These are phyloP conservation scores for Sphagnum tenellum DNA, from an alignment of 225 moss, liverwort and hornwort species.

Conservation along the genomic window DNA sequence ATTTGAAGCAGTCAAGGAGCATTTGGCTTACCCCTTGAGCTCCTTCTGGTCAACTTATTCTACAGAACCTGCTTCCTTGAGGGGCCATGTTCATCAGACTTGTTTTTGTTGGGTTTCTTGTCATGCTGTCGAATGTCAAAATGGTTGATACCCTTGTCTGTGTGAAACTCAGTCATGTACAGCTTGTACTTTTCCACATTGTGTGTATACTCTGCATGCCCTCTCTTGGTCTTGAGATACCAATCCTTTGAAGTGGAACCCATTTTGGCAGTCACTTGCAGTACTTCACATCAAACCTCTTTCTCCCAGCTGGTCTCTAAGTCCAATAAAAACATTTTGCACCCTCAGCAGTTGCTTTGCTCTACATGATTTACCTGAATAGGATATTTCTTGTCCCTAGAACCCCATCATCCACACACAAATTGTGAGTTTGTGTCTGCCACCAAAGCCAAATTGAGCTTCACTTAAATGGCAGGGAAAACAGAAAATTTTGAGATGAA, in stretches of 20 bases:
- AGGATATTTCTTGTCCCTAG: conserved; percentile 51
- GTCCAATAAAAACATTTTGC: conserved; percentile 31
- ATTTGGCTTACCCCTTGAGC: conserved; percentile 14
- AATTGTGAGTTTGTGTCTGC: no score
- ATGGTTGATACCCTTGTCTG: conserved; percentile 12
- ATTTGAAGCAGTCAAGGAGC: no score
- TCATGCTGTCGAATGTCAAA: conserved; percentile 14
- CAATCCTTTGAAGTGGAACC: conserved; percentile 16
- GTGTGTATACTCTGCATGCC: conserved; percentile 48
- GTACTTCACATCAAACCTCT: conserved; percentile 50
- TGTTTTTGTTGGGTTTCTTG: conserved; percentile 22
- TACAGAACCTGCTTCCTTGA: conserved; percentile 37
- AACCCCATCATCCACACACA: conserved; percentile 1
- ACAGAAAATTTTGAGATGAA: no score
- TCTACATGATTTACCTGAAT: conserved; percentile 32
- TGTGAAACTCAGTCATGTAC: conserved; percentile 34
- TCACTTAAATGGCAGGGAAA: no score
- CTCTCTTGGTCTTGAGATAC: conserved; percentile 32
- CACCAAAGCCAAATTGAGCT: no score
- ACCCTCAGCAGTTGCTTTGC: conserved; percentile 14
- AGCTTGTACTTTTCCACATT: conserved; percentile 65
- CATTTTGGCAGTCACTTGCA: conserved; percentile 30
- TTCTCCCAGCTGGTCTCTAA: conserved; percentile 49
- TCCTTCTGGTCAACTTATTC: conserved; percentile 53
- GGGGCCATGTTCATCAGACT: conserved; percentile 18